Evolutionary conservation across 805 yeast genomes (phyloP).

Genomic region (Kazachstania martiniae): DNA sequence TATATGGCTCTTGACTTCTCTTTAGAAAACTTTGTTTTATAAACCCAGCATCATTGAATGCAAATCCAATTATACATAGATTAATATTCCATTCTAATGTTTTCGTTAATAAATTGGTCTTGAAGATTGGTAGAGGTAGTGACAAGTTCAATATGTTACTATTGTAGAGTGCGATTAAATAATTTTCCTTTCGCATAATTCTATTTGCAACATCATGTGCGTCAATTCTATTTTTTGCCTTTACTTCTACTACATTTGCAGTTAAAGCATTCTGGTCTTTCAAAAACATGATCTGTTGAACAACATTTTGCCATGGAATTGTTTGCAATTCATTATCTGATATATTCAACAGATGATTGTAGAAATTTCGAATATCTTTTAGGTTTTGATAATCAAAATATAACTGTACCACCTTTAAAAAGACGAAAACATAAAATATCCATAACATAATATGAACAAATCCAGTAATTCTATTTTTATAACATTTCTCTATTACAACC

Average conservation of each 20-base stretch:
- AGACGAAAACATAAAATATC: conserved; percentile 45
- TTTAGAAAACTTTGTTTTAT: conserved; percentile 60
- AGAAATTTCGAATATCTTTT: conserved; percentile 68
- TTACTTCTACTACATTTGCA: conserved; percentile 42
- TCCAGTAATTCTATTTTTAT: conserved; percentile 33
- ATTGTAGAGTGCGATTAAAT: conserved; percentile 80
- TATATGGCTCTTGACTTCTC: conserved; percentile 52
- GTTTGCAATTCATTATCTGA: conserved; percentile 81
- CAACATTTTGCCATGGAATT: conserved; percentile 84
- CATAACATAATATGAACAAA: conserved; percentile 51
- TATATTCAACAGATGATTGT: conserved; percentile 56
- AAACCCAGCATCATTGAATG: conserved; percentile 77
- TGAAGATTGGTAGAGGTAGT: conserved; percentile 40
- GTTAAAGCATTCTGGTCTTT: conserved; percentile 67
- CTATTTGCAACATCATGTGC: conserved; percentile 94
- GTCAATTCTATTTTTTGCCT: conserved; percentile 64
- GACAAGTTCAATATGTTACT: conserved; percentile 62
- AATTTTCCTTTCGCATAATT: conserved; percentile 91
- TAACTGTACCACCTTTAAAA: conserved; percentile 42
- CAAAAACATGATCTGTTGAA: conserved; percentile 59
- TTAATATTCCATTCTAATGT: conserved; percentile 93
- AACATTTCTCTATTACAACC: conserved; percentile 30
- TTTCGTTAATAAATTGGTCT: conserved; percentile 49
- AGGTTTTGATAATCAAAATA: conserved; percentile 56
- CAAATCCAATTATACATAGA: conserved; percentile 75